Percentiles rank a stretch among this genome's conserved stretches.
Evolutionary conservation across 2,329 filamentous ascomycete genomes (phyloP).

Genomic region (Neopestalotiopsis sp.): DNA sequence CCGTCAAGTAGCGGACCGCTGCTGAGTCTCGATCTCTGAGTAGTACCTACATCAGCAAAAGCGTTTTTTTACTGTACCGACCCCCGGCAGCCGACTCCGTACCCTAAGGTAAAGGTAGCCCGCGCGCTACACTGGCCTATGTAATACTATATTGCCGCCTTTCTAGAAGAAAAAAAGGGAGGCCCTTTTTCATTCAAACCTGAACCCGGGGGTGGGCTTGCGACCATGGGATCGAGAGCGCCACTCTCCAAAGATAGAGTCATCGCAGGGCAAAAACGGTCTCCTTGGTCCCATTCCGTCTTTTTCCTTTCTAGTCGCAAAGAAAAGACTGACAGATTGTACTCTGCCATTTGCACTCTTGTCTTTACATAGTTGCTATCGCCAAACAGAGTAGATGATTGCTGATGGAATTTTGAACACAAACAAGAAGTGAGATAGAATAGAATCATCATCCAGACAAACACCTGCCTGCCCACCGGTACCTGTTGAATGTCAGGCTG

Average conservation of each 20-base stretch:
- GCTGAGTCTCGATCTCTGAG: neutral
- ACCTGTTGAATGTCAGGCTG: neutral
- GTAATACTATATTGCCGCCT: neutral
- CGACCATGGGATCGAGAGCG: neutral
- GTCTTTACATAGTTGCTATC: no score
- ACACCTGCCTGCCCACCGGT: neutral
- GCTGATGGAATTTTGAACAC: neutral
- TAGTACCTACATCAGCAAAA: neutral
- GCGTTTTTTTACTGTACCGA: neutral
- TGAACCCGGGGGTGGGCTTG: neutral
- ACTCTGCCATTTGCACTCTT: no score
- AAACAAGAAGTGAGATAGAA: neutral
- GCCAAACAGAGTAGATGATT: no score
- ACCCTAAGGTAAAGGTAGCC: neutral
- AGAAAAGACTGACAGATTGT: no score
- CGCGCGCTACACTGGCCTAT: conserved; percentile 6
- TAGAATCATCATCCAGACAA: neutral
- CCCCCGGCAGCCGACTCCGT: conserved; percentile 15
- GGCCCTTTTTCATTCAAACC: neutral
- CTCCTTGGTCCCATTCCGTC: neutral
- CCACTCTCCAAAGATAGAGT: neutral
- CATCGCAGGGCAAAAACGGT: neutral
- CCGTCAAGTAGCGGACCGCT: neutral
- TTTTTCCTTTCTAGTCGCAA: neutral
- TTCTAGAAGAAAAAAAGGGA: neutral